Conservation (phyloP, 2,329 filamentous ascomycete species). For the Lasiodiplodia gonubiensis region DNA sequence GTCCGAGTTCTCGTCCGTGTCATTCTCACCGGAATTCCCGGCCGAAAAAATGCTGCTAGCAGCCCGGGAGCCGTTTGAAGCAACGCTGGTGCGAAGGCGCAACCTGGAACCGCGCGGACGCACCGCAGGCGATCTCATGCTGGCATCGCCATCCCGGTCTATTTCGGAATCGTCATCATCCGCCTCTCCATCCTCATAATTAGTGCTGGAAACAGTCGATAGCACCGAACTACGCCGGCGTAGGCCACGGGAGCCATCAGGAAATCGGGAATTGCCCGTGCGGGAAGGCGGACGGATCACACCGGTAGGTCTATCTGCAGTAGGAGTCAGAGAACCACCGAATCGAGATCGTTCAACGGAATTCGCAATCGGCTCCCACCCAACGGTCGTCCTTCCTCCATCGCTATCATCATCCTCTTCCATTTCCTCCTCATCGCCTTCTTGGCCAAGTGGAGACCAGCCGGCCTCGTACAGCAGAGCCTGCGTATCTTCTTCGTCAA, state of each 20-base stretch:
- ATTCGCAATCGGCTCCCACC: conserved; percentile 53
- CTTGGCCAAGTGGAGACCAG: conserved; percentile 45
- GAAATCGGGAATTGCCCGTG: conserved; percentile 40
- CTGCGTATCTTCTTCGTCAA: conserved; percentile 49
- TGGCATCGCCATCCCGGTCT: conserved; percentile 46
- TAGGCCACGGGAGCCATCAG: conserved; percentile 45
- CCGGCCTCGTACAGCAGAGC: conserved; percentile 42
- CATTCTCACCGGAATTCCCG: conserved; percentile 38
- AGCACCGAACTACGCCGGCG: conserved; percentile 47
- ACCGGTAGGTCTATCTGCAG: conserved; percentile 52
- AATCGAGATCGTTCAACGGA: conserved; percentile 53
- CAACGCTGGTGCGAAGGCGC: conserved; percentile 40
- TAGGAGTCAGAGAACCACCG: conserved; percentile 54
- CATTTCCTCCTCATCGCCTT: conserved; percentile 45
- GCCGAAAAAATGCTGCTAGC: conserved; percentile 37
- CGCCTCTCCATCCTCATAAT: conserved; percentile 50
- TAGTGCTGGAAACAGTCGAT: conserved; percentile 39
- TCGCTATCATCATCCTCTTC: conserved; percentile 48
- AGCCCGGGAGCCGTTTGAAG: conserved; percentile 37
- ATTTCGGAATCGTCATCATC: conserved; percentile 50
- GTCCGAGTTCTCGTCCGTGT: conserved; percentile 47
- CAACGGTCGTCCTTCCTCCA: conserved; percentile 52
- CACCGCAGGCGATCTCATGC: conserved; percentile 44
- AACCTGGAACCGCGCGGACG: conserved; percentile 43
- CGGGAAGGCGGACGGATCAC: conserved; percentile 48